Conservation (phyloP, 2,329 filamentous ascomycete genomes). For the Diaporthe eres region DNA sequence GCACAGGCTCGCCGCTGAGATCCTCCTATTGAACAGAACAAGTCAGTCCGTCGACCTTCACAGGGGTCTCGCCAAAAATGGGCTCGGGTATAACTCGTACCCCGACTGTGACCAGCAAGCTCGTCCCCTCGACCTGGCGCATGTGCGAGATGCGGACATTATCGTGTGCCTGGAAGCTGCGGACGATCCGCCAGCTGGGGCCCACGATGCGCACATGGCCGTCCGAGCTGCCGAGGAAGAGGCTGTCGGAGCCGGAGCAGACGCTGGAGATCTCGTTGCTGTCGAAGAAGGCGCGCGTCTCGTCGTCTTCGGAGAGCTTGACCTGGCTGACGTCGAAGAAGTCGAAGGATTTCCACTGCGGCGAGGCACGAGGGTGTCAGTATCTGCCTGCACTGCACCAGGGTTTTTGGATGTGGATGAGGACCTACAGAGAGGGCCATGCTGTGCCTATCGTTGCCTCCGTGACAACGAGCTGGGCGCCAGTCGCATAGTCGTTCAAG, state of each 20-base stretch:
- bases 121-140: constrained; percentile 90
- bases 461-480: constrained; percentile 21
- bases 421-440: constrained; percentile 36
- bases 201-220: constrained; percentile 91
- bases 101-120: constrained; percentile 85
- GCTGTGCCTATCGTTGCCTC: constrained; percentile 31
- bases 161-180: constrained; percentile 90
- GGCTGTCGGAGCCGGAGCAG: constrained; percentile 87
- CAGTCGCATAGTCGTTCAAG: constrained; percentile 20
- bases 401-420: too few relatives aligned
- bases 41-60: constrained; percentile 46
- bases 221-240: constrained; percentile 90
- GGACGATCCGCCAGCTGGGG: constrained; percentile 86
- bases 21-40: constrained; percentile 75
- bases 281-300: constrained; percentile 81
- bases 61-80: background rate
- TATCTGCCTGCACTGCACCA: background rate
- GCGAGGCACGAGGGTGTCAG: background rate
- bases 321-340: constrained; percentile 97
- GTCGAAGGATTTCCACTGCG: constrained; percentile 98
- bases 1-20: constrained; percentile 84
- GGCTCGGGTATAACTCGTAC: constrained; percentile 51
- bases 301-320: constrained; percentile 82
- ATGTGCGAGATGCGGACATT: constrained; percentile 87
- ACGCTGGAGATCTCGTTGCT: constrained; percentile 87